A percentile compares a stretch with the other conserved stretches of the same genome.
Evolutionary conservation across 331 rosid species (phyloP).

Genomic region (Saraca asoca): DNA sequence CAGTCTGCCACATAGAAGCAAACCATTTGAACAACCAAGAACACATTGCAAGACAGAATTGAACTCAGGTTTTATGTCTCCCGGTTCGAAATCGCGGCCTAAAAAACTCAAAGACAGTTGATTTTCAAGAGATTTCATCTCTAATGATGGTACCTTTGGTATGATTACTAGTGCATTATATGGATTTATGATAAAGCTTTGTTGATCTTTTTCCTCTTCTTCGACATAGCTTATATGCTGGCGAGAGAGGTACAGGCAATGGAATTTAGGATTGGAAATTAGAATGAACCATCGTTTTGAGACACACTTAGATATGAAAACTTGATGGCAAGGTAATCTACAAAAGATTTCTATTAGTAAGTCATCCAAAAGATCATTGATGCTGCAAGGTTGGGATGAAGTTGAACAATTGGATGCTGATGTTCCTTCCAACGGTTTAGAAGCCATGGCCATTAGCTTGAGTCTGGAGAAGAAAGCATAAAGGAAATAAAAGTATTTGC

Average conservation of each 20-base stretch:
- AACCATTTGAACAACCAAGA: constrained; percentile 27
- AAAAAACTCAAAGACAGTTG: constrained; percentile 2
- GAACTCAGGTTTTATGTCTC: not conserved
- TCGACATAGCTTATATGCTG: not conserved
- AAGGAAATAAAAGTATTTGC: no score
- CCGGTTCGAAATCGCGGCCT: not conserved
- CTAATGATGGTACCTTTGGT: constrained; percentile 9
- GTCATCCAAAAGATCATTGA: constrained; percentile 28
- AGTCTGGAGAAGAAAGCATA: no score
- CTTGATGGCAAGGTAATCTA: constrained; percentile 25
- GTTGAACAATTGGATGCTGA: not conserved
- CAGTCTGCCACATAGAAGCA: constrained; percentile 19
- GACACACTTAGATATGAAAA: constrained; percentile 22
- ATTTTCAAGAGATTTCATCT: not conserved
- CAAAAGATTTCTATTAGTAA: constrained; percentile 26
- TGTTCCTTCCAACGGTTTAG: no score
- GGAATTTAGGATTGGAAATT: constrained; percentile 28
- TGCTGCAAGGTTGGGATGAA: not conserved
- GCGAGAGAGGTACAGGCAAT: constrained; percentile 13
- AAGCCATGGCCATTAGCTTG: constrained; percentile 17
- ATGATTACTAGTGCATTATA: constrained; percentile 22
- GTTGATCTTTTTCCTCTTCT: constrained; percentile 27
- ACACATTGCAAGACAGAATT: not conserved
- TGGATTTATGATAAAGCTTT: not conserved
- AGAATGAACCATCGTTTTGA: constrained; percentile 33